Conservation (phyloP, 75 land plant species). For the Pseudotsuga menziesii region DNA sequence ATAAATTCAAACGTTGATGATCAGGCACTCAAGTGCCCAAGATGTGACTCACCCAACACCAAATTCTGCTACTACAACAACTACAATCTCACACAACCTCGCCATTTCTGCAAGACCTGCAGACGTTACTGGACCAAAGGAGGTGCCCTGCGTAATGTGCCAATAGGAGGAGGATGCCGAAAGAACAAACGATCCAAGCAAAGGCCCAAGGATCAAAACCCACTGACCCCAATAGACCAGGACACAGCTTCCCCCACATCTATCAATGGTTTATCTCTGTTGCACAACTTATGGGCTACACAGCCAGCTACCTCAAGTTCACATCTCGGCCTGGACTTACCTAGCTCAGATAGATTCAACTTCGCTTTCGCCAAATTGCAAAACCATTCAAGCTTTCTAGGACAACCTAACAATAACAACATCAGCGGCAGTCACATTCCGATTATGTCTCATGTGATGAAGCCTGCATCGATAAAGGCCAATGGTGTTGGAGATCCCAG, state of each 20-base stretch:
- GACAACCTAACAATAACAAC: neutral
- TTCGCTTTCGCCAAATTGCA: slow-evolving; percentile 2
- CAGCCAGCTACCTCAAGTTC: neutral
- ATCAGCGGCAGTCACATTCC: neutral
- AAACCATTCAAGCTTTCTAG: neutral
- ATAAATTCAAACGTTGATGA: too few species aligned
- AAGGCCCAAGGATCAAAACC: slow-evolving; percentile 1
- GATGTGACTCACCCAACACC: slow-evolving; percentile 18
- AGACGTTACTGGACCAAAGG: slow-evolving; percentile 26
- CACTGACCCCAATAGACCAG: neutral
- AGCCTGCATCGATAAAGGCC: neutral
- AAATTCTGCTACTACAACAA: slow-evolving; percentile 36
- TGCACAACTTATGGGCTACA: neutral
- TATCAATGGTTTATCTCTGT: neutral
- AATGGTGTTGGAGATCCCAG: neutral
- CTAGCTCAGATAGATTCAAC: neutral
- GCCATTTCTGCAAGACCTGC: slow-evolving; percentile 32
- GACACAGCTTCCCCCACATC: neutral
- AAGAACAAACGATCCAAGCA: slow-evolving; percentile 15
- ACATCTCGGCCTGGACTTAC: neutral
- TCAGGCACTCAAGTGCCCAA: slow-evolving; percentile 11
- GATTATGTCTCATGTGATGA: neutral
- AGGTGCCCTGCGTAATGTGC: slow-evolving; percentile 24
- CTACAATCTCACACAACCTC: slow-evolving; percentile 20
- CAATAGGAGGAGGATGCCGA: slow-evolving; percentile 22